These are phyloP conservation scores for Amphibolis antarctica DNA, from an alignment of 106 monocot genomes.

Conservation along the genomic window DNA sequence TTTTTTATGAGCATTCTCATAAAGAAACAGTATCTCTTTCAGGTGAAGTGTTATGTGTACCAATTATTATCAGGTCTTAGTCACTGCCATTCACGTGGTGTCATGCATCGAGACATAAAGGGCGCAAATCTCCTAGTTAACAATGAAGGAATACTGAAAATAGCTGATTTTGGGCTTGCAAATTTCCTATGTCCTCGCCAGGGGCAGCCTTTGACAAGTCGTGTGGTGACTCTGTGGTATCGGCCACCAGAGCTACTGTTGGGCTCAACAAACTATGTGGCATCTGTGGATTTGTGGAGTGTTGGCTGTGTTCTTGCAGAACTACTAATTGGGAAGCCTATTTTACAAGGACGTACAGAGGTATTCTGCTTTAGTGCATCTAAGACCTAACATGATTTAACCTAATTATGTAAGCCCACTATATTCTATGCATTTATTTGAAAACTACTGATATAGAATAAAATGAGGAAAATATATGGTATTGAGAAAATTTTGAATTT, in stretches of 20 bases:
- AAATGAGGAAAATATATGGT: no score
- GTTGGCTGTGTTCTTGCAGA: constrained; percentile 88
- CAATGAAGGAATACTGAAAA: constrained; percentile 68
- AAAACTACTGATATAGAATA: no score
- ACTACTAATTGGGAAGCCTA: constrained; percentile 48
- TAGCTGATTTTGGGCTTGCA: constrained; percentile 87
- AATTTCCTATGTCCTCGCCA: constrained; percentile 31
- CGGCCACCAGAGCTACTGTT: constrained; percentile 88
- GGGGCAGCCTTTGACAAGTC: constrained; percentile 51
- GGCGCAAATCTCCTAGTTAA: constrained; percentile 77
- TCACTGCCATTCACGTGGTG: constrained; percentile 61
- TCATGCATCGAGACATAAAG: constrained; percentile 90
- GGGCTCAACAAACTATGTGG: constrained; percentile 66
- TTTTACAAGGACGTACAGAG: constrained; percentile 83
- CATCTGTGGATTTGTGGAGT: constrained; percentile 90
- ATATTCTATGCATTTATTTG: no score
- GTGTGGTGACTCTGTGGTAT: constrained; percentile 91
- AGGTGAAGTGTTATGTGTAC: constrained; percentile 90
- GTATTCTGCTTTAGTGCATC: constrained; percentile 18
- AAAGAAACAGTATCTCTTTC: background rate
- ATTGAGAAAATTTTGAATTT: no score
- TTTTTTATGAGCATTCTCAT: background rate
- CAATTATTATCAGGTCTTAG: constrained; percentile 74
- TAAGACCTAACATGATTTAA: background rate
- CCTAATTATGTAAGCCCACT: no score